Evolutionary conservation across 805 yeast genomes (phyloP).

Genomic region (Jamesozyma hellenica): DNA sequence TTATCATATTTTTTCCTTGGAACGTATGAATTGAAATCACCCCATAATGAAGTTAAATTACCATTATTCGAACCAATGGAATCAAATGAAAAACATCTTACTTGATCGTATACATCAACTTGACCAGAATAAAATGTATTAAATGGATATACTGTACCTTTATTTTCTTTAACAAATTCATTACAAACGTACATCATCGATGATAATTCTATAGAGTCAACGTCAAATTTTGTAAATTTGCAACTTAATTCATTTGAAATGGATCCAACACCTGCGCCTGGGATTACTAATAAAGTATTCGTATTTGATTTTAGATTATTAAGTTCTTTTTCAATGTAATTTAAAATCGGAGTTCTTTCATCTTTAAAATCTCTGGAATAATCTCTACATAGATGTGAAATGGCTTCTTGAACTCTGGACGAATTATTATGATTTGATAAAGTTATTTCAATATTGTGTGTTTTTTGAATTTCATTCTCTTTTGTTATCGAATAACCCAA

Average conservation of each 20-base stretch:
- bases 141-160: constrained; percentile 35
- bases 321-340: constrained; percentile 41
- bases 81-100: constrained; percentile 26
- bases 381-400: constrained; percentile 73
- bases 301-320: constrained; percentile 24
- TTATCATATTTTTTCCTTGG: constrained; percentile 31
- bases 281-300: constrained; percentile 46
- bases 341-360: constrained; percentile 45
- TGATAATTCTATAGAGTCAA: constrained; percentile 69
- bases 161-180: constrained; percentile 26
- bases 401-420: constrained; percentile 49
- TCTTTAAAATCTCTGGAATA: constrained; percentile 46
- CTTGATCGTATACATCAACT: constrained; percentile 37
- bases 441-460: background rate
- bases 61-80: background rate
- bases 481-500: background rate
- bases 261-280: constrained; percentile 84
- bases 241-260: constrained; percentile 52
- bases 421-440: background rate
- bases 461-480: background rate
- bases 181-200: constrained; percentile 66
- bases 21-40: constrained; percentile 54
- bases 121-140: constrained; percentile 66
- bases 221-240: constrained; percentile 34
- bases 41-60: constrained; percentile 37